Evolutionary conservation across 805 yeast species (phyloP).

Genomic region (Priceomyces medius): DNA sequence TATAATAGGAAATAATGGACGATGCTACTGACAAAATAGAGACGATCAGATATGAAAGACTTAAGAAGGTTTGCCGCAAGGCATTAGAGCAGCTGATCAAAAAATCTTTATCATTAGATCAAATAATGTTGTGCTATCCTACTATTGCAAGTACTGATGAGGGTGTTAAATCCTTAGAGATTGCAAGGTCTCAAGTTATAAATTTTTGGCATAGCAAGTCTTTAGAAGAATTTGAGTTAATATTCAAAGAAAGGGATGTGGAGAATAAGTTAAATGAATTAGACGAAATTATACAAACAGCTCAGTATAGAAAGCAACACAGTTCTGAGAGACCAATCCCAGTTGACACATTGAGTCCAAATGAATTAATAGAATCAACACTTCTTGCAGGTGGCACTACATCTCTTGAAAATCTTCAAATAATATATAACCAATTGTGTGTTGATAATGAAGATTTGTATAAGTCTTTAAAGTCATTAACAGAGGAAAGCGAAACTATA

Average conservation of each 20-base stretch:
- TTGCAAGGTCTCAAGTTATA: conserved; percentile 52
- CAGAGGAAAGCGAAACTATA: conserved; percentile 19
- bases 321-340: conserved; percentile 18
- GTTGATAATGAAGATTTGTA: conserved; percentile 32
- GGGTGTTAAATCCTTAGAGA: conserved; percentile 44
- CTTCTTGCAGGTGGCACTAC: conserved; percentile 19
- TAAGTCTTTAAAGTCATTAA: conserved; percentile 20
- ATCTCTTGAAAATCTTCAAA: conserved; percentile 25
- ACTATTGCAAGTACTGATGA: conserved; percentile 44
- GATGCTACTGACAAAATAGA: conserved; percentile 9
- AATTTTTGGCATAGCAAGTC: conserved; percentile 52
- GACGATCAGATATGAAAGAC: conserved; percentile 47
- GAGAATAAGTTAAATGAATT: conserved; percentile 44
- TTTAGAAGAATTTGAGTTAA: conserved; percentile 52
- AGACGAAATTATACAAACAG: conserved; percentile 47
- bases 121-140: conserved; percentile 56
- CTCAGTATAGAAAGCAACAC: conserved; percentile 28
- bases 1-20: conserved; percentile 7
- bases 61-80: conserved; percentile 49
- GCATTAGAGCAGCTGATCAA: conserved; percentile 55
- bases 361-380: conserved; percentile 33
- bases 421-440: conserved; percentile 38
- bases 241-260: conserved; percentile 49
- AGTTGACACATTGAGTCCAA: conserved; percentile 30
- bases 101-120: conserved; percentile 50